phyloP scores from a whole-genome alignment of 768 basidiomycete species.

The Tricholomella constricta region DNA sequence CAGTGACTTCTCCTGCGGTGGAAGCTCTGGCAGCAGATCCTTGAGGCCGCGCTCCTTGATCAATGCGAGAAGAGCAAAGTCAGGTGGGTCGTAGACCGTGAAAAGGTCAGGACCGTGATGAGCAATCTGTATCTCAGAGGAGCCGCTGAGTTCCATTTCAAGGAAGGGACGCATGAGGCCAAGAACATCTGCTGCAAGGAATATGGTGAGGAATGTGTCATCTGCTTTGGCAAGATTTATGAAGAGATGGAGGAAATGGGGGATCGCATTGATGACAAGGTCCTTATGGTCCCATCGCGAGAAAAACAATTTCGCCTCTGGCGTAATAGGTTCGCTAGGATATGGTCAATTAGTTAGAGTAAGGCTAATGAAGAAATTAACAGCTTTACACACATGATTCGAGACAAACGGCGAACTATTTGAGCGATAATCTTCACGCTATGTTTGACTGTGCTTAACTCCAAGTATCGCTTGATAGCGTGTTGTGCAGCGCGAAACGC shows the following conservation, averaged over 20 bases:
- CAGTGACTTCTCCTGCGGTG: background rate
- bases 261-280: background rate
- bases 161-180: constrained; percentile 12
- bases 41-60: constrained; percentile 6
- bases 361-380: background rate
- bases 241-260: constrained; percentile 5
- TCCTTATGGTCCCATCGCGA: background rate
- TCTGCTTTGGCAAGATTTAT: constrained; percentile 1
- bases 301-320: constrained; percentile 4
- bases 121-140: background rate
- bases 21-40: background rate
- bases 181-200: constrained; percentile 13
- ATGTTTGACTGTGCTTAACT: background rate
- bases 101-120: constrained; percentile 2
- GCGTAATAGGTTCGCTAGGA: background rate
- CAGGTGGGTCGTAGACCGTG: constrained; percentile 7
- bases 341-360: background rate
- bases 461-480: constrained; percentile 3
- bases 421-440: constrained; percentile 5
- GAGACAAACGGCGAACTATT: background rate
- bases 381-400: background rate
- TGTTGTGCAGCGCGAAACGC: background rate
- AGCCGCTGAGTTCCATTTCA: constrained; percentile 6
- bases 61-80: constrained; percentile 2
- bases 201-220: background rate